Conservation (phyloP, 2,329 filamentous ascomycete genomes). For the Colletotrichum sp. region DNA sequence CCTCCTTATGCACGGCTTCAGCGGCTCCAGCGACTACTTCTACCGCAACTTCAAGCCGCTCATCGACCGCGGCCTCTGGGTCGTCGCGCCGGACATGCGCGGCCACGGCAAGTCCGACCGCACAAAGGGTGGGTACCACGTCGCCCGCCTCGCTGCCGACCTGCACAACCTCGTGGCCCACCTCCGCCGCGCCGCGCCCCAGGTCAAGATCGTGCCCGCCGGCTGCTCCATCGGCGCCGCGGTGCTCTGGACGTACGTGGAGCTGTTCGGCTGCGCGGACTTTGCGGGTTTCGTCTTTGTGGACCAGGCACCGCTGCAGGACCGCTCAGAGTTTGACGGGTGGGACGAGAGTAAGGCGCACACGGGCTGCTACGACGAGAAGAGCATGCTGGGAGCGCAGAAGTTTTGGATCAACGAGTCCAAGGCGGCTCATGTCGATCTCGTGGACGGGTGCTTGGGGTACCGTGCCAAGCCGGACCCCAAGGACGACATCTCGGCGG, state of each 20-base stretch:
- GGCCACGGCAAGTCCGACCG: slow-evolving; percentile 39
- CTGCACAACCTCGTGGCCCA: slow-evolving; percentile 33
- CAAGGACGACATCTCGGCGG: slow-evolving; percentile 25
- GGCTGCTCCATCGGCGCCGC: slow-evolving; percentile 46
- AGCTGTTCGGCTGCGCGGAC: slow-evolving; percentile 36
- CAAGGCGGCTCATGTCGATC: slow-evolving; percentile 28
- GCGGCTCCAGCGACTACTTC: slow-evolving; percentile 43
- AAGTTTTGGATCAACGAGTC: slow-evolving; percentile 25
- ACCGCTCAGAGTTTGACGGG: slow-evolving; percentile 31
- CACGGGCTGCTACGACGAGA: slow-evolving; percentile 40
- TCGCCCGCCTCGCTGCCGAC: slow-evolving; percentile 43
- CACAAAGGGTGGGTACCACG: slow-evolving; percentile 39
- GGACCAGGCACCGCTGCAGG: slow-evolving; percentile 45
- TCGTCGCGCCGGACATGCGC: slow-evolving; percentile 42
- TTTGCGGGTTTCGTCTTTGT: slow-evolving; percentile 40
- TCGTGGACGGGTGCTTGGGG: slow-evolving; percentile 39
- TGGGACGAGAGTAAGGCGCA: slow-evolving; percentile 37
- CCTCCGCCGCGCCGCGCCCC: slow-evolving; percentile 20
- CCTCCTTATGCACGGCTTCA: slow-evolving; percentile 44
- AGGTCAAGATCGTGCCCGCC: slow-evolving; percentile 31
- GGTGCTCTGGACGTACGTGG: slow-evolving; percentile 42
- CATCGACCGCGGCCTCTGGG: slow-evolving; percentile 30
- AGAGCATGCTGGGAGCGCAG: slow-evolving; percentile 35
- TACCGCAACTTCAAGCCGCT: slow-evolving; percentile 34
- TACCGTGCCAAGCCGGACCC: slow-evolving; percentile 32